Percentiles rank a stretch among this genome's conserved stretches.
Evolutionary conservation across 106 monocot species (phyloP).

Genomic region (Dioscorea alata): DNA sequence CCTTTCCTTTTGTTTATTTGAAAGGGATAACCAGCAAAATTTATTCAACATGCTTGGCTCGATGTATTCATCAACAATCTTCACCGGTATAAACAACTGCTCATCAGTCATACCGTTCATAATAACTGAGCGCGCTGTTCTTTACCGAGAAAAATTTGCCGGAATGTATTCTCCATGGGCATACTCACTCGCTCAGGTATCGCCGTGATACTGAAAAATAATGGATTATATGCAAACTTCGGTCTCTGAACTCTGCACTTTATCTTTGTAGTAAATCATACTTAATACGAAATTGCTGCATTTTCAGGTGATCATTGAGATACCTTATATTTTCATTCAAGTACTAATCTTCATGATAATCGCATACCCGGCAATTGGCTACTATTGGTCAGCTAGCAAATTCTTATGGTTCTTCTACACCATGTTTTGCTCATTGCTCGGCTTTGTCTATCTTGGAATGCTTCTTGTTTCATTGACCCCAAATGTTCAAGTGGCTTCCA

Average conservation of each 20-base stretch:
- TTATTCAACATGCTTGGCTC: conserved; percentile 60
- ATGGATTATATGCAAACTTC: too few species aligned
- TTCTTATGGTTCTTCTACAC: conserved; percentile 15
- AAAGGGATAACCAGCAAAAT: conserved; percentile 53
- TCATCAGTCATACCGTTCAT: conserved; percentile 37
- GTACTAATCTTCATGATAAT: conserved; percentile 31
- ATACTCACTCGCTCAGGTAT: conserved; percentile 71
- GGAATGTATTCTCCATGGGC: conserved; percentile 82
- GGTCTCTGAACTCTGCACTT: too few species aligned
- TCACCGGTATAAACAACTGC: conserved; percentile 35
- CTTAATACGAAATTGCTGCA: too few species aligned
- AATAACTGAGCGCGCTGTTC: conserved; percentile 40
- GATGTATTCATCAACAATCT: conserved; percentile 23
- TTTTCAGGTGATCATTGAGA: too few species aligned
- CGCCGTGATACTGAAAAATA: not conserved
- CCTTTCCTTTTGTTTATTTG: not conserved
- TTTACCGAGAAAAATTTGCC: conserved; percentile 64
- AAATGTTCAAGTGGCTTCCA: conserved; percentile 39
- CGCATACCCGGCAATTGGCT: conserved; percentile 52
- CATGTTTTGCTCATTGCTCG: conserved; percentile 36
- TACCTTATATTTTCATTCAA: conserved; percentile 29
- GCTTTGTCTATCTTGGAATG: conserved; percentile 54
- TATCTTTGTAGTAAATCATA: too few species aligned
- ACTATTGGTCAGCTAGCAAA: conserved; percentile 35
- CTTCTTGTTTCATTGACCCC: conserved; percentile 56